phyloP scores from a whole-genome alignment of 106 monocot genomes.

The Narthecium ossifragum region DNA sequence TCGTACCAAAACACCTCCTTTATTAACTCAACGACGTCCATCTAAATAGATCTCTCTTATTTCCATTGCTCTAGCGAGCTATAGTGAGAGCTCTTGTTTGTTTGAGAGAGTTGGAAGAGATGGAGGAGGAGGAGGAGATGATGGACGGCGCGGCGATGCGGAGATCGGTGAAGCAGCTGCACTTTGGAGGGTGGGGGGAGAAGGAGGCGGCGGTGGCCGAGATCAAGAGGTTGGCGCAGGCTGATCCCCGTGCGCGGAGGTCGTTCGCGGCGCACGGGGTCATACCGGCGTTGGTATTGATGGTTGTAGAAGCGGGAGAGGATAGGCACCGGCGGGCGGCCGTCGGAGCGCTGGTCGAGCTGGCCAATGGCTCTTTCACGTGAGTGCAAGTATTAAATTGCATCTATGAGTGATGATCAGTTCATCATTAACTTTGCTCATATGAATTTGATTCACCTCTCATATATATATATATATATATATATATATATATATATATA shows the following conservation, averaged over 20 bases:
- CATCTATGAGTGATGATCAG: no score
- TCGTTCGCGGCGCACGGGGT: constrained; percentile 52
- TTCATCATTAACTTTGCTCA: no score
- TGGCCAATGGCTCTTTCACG: constrained; percentile 60
- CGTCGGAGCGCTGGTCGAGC: constrained; percentile 45
- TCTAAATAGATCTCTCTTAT: no score
- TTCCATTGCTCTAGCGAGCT: no score
- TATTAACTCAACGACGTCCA: no score
- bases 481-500: no score
- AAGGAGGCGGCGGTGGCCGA: constrained; percentile 38
- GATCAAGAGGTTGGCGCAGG: constrained; percentile 45
- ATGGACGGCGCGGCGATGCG: constrained; percentile 6
- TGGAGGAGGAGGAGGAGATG: neutral
- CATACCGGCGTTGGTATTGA: constrained; percentile 40
- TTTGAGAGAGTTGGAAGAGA: no score
- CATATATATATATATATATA: no score
- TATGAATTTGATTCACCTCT: no score
- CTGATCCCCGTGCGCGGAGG: constrained; percentile 20
- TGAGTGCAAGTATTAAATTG: no score
- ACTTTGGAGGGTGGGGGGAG: constrained; percentile 48
- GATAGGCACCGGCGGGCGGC: constrained; percentile 18
- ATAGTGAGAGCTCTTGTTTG: no score
- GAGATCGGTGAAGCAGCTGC: constrained; percentile 64
- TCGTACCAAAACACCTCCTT: no score
- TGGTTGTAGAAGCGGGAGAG: constrained; percentile 25